Conservation (phyloP, 2,329 filamentous ascomycete genomes). For the Fonsecaea multimorphosa region DNA sequence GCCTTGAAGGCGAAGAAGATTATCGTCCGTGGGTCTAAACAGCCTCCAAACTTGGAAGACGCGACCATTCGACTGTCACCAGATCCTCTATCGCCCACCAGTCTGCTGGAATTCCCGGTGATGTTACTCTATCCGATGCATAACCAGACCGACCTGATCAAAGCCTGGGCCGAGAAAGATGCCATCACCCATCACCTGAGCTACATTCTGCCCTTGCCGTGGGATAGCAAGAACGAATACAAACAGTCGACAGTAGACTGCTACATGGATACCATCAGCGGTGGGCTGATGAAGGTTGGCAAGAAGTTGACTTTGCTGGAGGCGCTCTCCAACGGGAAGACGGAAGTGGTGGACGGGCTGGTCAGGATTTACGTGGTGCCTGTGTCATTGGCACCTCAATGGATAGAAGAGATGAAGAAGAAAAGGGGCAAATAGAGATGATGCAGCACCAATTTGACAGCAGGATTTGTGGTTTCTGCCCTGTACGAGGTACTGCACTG, state of each 20-base stretch:
- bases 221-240: constrained; percentile 77
- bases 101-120: constrained; percentile 75
- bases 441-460: too few relatives aligned
- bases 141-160: constrained; percentile 87
- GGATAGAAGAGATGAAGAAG: constrained; percentile 83
- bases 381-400: constrained; percentile 69
- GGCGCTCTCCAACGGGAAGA: constrained; percentile 74
- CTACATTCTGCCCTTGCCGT: constrained; percentile 87
- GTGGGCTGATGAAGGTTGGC: constrained; percentile 86
- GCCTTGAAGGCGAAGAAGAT: constrained; percentile 75
- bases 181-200: constrained; percentile 76
- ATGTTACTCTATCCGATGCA: constrained; percentile 85
- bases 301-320: constrained; percentile 80
- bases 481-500: too few relatives aligned
- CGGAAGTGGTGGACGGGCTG: constrained; percentile 86
- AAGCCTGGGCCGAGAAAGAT: constrained; percentile 80
- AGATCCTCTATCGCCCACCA: constrained; percentile 74
- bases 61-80: constrained; percentile 72
- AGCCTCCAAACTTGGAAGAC: constrained; percentile 87
- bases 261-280: constrained; percentile 81
- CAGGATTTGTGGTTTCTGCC: too few relatives aligned
- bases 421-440: constrained; percentile 57
- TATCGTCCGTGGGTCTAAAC: constrained; percentile 66
- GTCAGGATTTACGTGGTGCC: constrained; percentile 85
- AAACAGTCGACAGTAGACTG: constrained; percentile 72